Conservation (phyloP, 352 stramenopile genomes). For the Peronospora destructor region DNA sequence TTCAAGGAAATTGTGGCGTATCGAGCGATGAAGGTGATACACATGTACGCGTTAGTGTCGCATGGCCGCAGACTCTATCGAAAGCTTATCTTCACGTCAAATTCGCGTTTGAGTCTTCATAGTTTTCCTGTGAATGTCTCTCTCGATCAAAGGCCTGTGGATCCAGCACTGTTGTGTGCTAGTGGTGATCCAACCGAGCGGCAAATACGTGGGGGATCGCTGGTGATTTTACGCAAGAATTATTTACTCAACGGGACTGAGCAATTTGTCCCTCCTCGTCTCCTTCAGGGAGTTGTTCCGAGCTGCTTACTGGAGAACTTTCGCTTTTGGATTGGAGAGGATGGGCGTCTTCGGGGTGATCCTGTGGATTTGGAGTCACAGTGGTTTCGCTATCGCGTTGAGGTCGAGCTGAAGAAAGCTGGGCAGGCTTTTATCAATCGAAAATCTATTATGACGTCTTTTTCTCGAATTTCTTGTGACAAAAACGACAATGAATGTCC, state of each 20-base stretch:
- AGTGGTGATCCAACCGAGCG: constrained; percentile 63
- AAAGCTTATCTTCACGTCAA: constrained; percentile 96
- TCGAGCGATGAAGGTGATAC: constrained; percentile 85
- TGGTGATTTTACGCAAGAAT: constrained; percentile 87
- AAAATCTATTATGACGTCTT: constrained; percentile 61
- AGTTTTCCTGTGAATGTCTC: constrained; percentile 78
- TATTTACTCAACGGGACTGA: constrained; percentile 60
- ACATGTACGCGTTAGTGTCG: constrained; percentile 96
- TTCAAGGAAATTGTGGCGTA: constrained; percentile 98
- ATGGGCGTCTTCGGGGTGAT: constrained; percentile 92
- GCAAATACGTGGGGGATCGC: constrained; percentile 58
- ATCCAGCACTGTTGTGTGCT: constrained; percentile 50
- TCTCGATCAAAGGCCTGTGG: constrained; percentile 49
- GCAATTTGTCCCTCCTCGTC: constrained; percentile 86
- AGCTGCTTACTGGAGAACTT: constrained; percentile 93
- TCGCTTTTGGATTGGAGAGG: constrained; percentile 94
- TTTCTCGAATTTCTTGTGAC: constrained; percentile 45
- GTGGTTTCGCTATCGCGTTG: constrained; percentile 83
- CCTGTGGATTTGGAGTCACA: constrained; percentile 81
- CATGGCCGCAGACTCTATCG: constrained; percentile 94
- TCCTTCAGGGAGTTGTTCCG: constrained; percentile 92
- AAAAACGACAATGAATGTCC: constrained; percentile 26
- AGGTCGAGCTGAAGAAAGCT: constrained; percentile 50
- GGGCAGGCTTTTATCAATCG: constrained; percentile 46
- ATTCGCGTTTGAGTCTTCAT: constrained; percentile 90